These are phyloP conservation scores for Pseudonitzschia delicatissima DNA, from an alignment of 108 stramenopile genomes.

Conservation along the genomic window DNA sequence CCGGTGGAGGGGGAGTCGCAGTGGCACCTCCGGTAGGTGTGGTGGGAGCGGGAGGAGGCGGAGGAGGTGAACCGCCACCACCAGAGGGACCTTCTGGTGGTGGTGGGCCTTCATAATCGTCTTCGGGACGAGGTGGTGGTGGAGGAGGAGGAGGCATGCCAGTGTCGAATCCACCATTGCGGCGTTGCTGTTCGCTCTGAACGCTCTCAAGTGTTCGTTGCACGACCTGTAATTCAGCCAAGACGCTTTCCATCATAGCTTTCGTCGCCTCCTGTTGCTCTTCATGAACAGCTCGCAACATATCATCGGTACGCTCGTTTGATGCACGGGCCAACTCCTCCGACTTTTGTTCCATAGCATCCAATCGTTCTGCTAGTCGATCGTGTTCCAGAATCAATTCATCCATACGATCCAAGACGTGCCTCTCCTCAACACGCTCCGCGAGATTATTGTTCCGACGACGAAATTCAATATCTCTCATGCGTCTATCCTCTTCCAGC, in stretches of 20 bases:
- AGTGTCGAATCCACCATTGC: neutral
- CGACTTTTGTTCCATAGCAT: constrained; percentile 13
- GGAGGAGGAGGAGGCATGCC: neutral
- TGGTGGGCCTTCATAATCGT: neutral
- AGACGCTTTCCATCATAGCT: constrained; percentile 10
- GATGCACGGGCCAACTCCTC: neutral
- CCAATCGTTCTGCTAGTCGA: neutral
- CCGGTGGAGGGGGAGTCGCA: neutral
- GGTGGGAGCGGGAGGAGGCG: neutral
- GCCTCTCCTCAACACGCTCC: constrained; percentile 13
- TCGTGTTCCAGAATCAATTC: constrained; percentile 13
- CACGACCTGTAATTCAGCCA: constrained; percentile 3
- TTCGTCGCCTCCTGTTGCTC: constrained; percentile 8
- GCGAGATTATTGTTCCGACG: constrained; percentile 3
- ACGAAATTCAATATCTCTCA: constrained; percentile 4
- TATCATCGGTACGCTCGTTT: constrained; percentile 7
- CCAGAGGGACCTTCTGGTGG: neutral
- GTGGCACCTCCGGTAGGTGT: neutral
- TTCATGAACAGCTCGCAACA: constrained; percentile 9
- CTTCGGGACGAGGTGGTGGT: neutral
- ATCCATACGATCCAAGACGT: constrained; percentile 8
- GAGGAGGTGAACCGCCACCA: neutral
- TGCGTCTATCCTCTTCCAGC: constrained; percentile 3
- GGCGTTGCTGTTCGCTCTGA: constrained; percentile 8
- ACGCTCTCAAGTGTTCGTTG: neutral